Conservation (phyloP, 305 asterid species). For the Fraxinus greggii region DNA sequence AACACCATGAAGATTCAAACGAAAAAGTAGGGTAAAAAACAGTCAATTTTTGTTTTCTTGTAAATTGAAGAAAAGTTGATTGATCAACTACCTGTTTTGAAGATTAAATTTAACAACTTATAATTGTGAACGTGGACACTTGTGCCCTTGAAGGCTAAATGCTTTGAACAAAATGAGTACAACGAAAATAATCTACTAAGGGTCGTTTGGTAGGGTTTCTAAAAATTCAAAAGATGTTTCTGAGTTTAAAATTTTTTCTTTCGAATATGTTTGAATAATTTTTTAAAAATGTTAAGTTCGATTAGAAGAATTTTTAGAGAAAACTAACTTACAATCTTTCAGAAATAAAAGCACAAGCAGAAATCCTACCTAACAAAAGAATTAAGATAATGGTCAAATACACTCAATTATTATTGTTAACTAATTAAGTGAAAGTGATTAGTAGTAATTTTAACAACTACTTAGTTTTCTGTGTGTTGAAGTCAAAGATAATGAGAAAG, state of each 20-base stretch:
- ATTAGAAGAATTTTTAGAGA: too few relatives aligned
- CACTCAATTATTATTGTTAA: not conserved
- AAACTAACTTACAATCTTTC: too few relatives aligned
- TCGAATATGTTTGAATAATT: not conserved
- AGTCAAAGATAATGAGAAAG: slow-evolving; percentile 33
- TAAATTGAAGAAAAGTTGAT: not conserved
- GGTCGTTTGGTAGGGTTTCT: not conserved
- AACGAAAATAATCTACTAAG: not conserved
- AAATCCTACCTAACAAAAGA: not conserved
- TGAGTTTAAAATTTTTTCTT: not conserved
- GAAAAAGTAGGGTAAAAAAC: not conserved
- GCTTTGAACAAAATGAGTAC: not conserved
- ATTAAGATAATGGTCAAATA: not conserved
- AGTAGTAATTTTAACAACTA: not conserved
- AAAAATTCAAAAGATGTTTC: not conserved
- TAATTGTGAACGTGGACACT: not conserved
- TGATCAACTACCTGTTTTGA: not conserved
- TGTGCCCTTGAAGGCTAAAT: not conserved
- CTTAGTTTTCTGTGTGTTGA: not conserved
- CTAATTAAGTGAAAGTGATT: slow-evolving; percentile 2
- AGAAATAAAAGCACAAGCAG: too few relatives aligned
- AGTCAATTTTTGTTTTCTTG: not conserved
- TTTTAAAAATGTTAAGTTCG: not conserved
- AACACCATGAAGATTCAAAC: not conserved
- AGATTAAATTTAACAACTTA: not conserved